Evolutionary conservation across 1,284 basidiomycete genomes (phyloP), one percentile per base, ranked within the genome.

Genomic region (Neonothopanus nambi): DNA sequence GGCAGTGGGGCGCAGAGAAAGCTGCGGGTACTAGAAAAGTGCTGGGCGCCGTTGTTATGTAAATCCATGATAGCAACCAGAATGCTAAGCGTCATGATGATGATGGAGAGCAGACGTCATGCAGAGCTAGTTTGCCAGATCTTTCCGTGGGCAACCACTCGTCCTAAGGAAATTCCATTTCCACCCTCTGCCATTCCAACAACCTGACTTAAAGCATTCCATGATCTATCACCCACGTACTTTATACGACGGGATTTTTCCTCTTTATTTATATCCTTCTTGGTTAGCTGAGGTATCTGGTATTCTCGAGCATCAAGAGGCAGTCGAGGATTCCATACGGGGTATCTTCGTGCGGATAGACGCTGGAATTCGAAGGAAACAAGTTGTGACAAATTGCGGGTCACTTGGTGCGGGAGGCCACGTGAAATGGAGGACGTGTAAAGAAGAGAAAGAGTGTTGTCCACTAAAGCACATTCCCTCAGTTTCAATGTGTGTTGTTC

Each of bases 361-460:
- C 65, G 67, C 21, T 59, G 54, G 43, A 68, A 65, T 58, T 74
- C 68, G 13, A 59, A 52, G n/a, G 62, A 57, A 9, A 70, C 54
- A 35, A 86, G 63, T 42, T 67, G 63, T 12, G 63, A 67, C 18
- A 87, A 64, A 59, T 86, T 86, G 13, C 74, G 74, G 5, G 80
- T 80, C 5, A 81, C 56, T 50, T 68, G 67, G 61, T 87, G 82
- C n/a, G 85, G 65, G n/a, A 85, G 65, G 18, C 86, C 87, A 17
- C 84, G 78, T 39, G 78, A 77, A 45, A 71, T 69, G 1, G 79
- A 76, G 12, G 86, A 83, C 35, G 72, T 79, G 62, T 80, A 75
- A 36, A 87, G 62, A 8, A 88, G 59, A 40, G 71, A 65, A 39
- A 87, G 70, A 0, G 83, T 84, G 54, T 74, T 74, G 60, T 87